Evolutionary conservation across 2,329 filamentous ascomycete species (phyloP).

Genomic region (Geoglossum cookeanum): DNA sequence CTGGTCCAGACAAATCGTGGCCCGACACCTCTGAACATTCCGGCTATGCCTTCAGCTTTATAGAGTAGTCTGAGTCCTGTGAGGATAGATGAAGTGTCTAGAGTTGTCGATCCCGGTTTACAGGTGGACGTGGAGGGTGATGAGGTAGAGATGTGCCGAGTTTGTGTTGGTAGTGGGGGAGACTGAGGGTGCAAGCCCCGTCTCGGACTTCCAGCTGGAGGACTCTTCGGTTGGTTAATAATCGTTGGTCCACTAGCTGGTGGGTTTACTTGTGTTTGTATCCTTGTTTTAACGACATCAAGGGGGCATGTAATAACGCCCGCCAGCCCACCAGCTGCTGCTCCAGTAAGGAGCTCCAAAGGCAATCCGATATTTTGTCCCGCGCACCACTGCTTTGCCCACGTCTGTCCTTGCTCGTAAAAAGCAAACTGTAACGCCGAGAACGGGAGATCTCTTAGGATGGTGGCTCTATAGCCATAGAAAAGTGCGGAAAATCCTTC

Average conservation of each 20-base stretch:
- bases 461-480: slow-evolving; percentile 90
- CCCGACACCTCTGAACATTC: slow-evolving; percentile 89
- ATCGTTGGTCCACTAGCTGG: slow-evolving; percentile 16
- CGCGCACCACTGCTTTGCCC: slow-evolving; percentile 61
- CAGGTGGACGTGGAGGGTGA: slow-evolving; percentile 70
- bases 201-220: background rate
- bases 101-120: slow-evolving; percentile 54
- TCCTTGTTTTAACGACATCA: slow-evolving; percentile 90
- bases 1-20: slow-evolving; percentile 92
- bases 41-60: slow-evolving; percentile 65
- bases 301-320: slow-evolving; percentile 89
- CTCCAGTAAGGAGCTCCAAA: slow-evolving; percentile 76
- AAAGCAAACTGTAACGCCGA: slow-evolving; percentile 95
- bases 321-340: slow-evolving; percentile 75
- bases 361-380: slow-evolving; percentile 69
- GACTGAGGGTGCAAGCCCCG: background rate
- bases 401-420: slow-evolving; percentile 79
- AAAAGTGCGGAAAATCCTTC: slow-evolving; percentile 81
- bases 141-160: slow-evolving; percentile 69
- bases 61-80: slow-evolving; percentile 78
- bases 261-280: slow-evolving; percentile 74
- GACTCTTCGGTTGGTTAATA: background rate
- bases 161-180: slow-evolving; percentile 24
- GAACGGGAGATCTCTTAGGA: slow-evolving; percentile 87
- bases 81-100: slow-evolving; percentile 79